phyloP scores from a whole-genome alignment of 2,329 filamentous ascomycete genomes.

The Exophiala mesophila region DNA sequence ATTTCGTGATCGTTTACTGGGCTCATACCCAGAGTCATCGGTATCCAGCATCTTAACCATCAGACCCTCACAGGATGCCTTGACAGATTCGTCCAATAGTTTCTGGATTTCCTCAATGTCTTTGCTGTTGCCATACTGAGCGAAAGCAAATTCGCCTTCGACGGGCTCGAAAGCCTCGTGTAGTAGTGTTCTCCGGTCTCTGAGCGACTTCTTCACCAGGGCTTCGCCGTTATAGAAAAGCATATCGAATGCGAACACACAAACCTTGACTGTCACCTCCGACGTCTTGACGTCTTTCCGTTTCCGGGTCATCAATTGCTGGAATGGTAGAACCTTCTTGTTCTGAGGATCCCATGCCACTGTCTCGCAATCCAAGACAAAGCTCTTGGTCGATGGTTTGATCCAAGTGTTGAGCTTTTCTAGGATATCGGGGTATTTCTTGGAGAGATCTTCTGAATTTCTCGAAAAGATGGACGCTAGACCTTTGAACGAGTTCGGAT shows the following conservation, averaged over 20 bases:
- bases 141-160: conserved; percentile 89
- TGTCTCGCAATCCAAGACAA: conserved; percentile 97
- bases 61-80: conserved; percentile 90
- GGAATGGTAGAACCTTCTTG: conserved; percentile 95
- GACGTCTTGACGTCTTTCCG: conserved; percentile 94
- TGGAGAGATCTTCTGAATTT: conserved; percentile 94
- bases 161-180: conserved; percentile 66
- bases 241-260: conserved; percentile 93
- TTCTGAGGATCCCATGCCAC: conserved; percentile 93
- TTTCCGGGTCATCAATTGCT: conserved; percentile 97
- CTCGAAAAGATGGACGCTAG: conserved; percentile 92
- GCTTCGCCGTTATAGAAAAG: conserved; percentile 88
- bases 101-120: conserved; percentile 90
- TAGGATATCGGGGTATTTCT: conserved; percentile 95
- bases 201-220: conserved; percentile 78
- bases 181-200: conserved; percentile 75
- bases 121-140: conserved; percentile 77
- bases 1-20: conserved; percentile 91
- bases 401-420: conserved; percentile 85
- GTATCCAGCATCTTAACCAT: conserved; percentile 99
- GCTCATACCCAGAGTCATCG: conserved; percentile 87
- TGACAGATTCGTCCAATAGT: conserved; percentile 90
- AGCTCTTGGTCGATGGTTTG: conserved; percentile 82
- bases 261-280: conserved; percentile 94
- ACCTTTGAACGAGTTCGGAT: conserved; percentile 52